phyloP scores from a whole-genome alignment of 2,329 filamentous ascomycete genomes.

The Hansfordia pulvinata region DNA sequence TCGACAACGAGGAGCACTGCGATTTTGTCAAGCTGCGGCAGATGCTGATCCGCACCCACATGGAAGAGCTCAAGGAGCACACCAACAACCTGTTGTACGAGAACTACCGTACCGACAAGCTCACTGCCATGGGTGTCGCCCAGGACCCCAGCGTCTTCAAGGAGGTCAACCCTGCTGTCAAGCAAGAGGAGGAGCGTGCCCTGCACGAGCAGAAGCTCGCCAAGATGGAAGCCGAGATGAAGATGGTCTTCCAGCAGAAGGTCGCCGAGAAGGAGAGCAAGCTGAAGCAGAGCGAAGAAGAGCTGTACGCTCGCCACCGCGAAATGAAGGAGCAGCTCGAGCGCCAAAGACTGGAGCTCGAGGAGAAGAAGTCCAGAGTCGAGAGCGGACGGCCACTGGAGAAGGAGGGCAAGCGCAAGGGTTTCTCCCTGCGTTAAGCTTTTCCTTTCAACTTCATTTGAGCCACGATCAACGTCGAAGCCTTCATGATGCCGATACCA shows the following conservation, averaged over 20 bases:
- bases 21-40: slow-evolving; percentile 99
- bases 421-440: slow-evolving; percentile 98
- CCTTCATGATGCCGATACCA: slow-evolving; percentile 45
- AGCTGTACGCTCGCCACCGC: slow-evolving; percentile 92
- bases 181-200: slow-evolving; percentile 97
- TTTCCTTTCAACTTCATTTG: too few relatives aligned
- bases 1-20: slow-evolving; percentile 99
- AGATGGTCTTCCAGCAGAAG: slow-evolving; percentile 99
- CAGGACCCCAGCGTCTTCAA: slow-evolving; percentile 99
- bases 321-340: slow-evolving; percentile 99
- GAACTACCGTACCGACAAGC: slow-evolving; percentile 99
- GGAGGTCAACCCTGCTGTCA: slow-evolving; percentile 99
- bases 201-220: slow-evolving; percentile 99
- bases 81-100: slow-evolving; percentile 98
- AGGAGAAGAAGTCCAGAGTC: slow-evolving; percentile 95
- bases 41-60: slow-evolving; percentile 99
- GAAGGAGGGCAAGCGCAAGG: slow-evolving; percentile 98
- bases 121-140: slow-evolving; percentile 94
- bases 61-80: slow-evolving; percentile 99
- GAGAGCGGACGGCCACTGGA: slow-evolving; percentile 93
- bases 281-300: slow-evolving; percentile 97
- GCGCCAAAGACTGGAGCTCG: slow-evolving; percentile 83
- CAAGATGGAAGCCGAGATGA: slow-evolving; percentile 99
- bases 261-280: slow-evolving; percentile 99
- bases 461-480: slow-evolving; percentile 41